Conservation (phyloP, 805 yeast genomes). For the Suhomyces tanzawaensis region DNA sequence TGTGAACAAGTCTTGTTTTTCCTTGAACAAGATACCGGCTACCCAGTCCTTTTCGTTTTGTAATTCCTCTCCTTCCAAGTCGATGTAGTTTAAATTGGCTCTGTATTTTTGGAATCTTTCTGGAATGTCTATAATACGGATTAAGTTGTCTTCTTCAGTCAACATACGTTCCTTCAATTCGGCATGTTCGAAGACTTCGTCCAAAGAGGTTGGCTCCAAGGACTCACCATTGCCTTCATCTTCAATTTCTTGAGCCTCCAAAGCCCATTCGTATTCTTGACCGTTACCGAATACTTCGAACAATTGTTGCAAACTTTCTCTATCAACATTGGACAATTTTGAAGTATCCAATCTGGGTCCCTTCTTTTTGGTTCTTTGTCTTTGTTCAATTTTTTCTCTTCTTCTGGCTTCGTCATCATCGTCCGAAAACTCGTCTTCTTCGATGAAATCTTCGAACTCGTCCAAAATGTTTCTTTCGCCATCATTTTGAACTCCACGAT, state of each 20-base stretch:
- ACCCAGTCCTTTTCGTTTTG: constrained; percentile 79
- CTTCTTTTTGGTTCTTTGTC: constrained; percentile 30
- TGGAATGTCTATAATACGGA: constrained; percentile 85
- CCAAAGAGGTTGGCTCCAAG: constrained; percentile 59
- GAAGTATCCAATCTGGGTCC: constrained; percentile 54
- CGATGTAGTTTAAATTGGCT: constrained; percentile 61
- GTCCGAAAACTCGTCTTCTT: constrained; percentile 93
- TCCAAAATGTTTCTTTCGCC: constrained; percentile 48
- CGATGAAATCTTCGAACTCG: constrained; percentile 95
- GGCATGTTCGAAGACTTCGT: constrained; percentile 91
- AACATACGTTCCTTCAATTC: constrained; percentile 88
- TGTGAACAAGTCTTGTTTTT: constrained; percentile 47
- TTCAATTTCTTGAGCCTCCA: constrained; percentile 78
- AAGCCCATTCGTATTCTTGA: constrained; percentile 96
- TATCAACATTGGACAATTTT: constrained; percentile 65
- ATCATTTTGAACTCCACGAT: constrained; percentile 22
- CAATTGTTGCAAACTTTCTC: constrained; percentile 88
- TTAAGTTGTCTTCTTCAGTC: constrained; percentile 86
- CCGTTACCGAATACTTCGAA: constrained; percentile 97
- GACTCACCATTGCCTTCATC: constrained; percentile 54
- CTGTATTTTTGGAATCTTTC: constrained; percentile 87
- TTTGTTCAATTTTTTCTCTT: constrained; percentile 28
- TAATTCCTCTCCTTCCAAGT: constrained; percentile 67
- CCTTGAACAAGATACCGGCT: constrained; percentile 56
- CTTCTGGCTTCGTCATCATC: constrained; percentile 59